Evolutionary conservation across 2,329 filamentous ascomycete genomes (phyloP).

Genomic region (Tetracladium maxilliforme): DNA sequence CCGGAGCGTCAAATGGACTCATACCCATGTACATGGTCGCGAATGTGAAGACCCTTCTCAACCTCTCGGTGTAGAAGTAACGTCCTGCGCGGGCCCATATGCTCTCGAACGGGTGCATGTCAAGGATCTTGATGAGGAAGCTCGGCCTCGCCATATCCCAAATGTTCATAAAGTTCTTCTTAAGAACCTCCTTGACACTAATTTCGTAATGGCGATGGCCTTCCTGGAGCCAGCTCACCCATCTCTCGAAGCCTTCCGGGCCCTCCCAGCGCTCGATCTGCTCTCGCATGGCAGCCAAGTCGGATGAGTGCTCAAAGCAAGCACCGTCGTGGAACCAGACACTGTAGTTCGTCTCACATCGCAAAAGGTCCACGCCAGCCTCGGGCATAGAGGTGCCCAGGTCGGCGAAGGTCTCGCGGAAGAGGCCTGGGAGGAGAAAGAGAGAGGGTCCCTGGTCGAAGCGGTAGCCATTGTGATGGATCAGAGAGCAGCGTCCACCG

Average conservation of each 20-base stretch:
- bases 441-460: constrained; percentile 69
- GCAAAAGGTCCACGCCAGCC: constrained; percentile 53
- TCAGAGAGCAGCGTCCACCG: constrained; percentile 55
- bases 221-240: constrained; percentile 51
- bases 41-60: constrained; percentile 61
- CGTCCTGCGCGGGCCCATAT: constrained; percentile 50
- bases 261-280: constrained; percentile 60
- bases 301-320: constrained; percentile 48
- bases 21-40: constrained; percentile 77
- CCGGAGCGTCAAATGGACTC: constrained; percentile 62
- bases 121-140: constrained; percentile 42
- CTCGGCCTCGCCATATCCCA: constrained; percentile 38
- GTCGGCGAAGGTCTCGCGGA: constrained; percentile 54
- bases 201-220: constrained; percentile 57
- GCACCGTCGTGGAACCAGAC: constrained; percentile 59
- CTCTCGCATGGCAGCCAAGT: constrained; percentile 53
- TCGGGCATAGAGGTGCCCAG: constrained; percentile 49
- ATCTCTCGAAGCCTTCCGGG: constrained; percentile 54
- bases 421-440: constrained; percentile 55
- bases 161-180: constrained; percentile 50
- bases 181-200: constrained; percentile 48
- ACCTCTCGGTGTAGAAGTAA: constrained; percentile 56
- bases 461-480: constrained; percentile 44
- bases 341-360: constrained; percentile 64
- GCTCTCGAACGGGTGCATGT: constrained; percentile 55